Conservation (phyloP, 2,329 filamentous ascomycete species). For the Mollisiaceae sp. region DNA sequence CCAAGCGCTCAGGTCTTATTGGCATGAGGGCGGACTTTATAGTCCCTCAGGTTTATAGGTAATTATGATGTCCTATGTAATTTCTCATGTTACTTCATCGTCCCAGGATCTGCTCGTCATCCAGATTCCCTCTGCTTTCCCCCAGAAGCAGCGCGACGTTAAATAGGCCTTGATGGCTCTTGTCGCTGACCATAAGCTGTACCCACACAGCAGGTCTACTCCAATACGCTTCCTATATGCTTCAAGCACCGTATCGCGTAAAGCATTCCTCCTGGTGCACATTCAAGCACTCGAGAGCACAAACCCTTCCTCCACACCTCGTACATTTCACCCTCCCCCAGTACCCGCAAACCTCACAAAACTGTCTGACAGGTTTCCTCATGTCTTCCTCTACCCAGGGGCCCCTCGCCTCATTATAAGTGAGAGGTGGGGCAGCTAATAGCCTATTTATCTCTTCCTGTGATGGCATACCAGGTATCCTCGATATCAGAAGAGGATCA, state of each 20-base stretch:
- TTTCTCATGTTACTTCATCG: no score
- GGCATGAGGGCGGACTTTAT: no score
- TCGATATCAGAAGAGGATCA: conserved; percentile 63
- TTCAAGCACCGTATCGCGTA: conserved; percentile 60
- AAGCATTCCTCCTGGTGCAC: conserved; percentile 75
- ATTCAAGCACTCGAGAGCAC: conserved; percentile 75
- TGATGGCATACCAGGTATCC: conserved; percentile 62
- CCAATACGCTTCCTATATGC: background rate
- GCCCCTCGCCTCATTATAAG: conserved; percentile 67
- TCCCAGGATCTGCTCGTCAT: no score
- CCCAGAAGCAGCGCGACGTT: no score
- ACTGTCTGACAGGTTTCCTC: conserved; percentile 64
- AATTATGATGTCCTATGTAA: no score
- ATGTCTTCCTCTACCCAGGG: conserved; percentile 48
- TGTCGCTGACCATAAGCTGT: no score
- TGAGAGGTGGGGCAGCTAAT: conserved; percentile 67
- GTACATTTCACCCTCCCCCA: conserved; percentile 79
- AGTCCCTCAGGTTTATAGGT: no score
- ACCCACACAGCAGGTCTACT: no score
- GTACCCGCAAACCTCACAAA: conserved; percentile 83
- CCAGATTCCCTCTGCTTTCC: no score
- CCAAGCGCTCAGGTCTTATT: no score
- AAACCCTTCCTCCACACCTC: conserved; percentile 80
- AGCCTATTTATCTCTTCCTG: conserved; percentile 68
- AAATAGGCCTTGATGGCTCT: no score